These are phyloP conservation scores for Backusella mclennaniae DNA, from an alignment of 192 early-diverging fungal species.

Conservation along the genomic window DNA sequence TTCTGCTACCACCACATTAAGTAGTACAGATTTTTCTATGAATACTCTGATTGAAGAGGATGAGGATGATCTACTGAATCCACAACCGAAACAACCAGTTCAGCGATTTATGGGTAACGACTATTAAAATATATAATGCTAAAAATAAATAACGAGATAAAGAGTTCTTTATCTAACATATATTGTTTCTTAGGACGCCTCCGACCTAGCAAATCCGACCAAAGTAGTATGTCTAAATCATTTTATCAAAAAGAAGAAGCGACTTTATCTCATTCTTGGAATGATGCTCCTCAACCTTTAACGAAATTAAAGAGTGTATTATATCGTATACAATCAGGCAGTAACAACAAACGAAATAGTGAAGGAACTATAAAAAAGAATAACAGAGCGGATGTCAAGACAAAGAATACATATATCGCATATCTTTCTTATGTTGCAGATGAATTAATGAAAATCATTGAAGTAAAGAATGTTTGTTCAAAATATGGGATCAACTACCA, in stretches of 20 bases:
- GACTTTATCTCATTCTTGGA: neutral
- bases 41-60: neutral
- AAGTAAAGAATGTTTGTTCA: conserved; percentile 49
- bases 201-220: conserved; percentile 6
- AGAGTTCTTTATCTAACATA: neutral
- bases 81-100: neutral
- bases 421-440: conserved; percentile 69
- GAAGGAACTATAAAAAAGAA: neutral
- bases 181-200: neutral
- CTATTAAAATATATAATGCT: neutral
- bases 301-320: neutral
- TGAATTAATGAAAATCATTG: conserved; percentile 56
- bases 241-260: neutral
- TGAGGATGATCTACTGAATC: neutral
- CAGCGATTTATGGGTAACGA: neutral
- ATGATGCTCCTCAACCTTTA: neutral
- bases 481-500: conserved; percentile 82
- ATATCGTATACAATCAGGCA: conserved; percentile 1
- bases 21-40: neutral
- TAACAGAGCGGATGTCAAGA: neutral
- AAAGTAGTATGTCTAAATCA: neutral
- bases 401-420: conserved; percentile 58
- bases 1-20: neutral
- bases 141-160: neutral
- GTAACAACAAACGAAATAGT: neutral